Base-by-base conservation (phyloP, 2,329 filamentous ascomycete genomes). In the Sclerotinia glacialis region DNA sequence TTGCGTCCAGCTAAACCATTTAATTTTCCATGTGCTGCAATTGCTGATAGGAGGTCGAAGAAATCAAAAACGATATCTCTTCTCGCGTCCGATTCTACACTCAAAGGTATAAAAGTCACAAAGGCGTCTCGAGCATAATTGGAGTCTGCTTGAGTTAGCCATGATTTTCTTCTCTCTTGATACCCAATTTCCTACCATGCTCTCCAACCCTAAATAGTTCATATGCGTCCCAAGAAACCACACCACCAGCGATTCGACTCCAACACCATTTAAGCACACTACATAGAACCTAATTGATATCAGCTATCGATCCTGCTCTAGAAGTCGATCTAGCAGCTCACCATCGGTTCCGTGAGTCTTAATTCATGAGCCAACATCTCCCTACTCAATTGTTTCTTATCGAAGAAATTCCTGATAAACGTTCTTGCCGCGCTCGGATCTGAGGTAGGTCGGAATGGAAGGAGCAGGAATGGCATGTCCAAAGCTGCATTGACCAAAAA, bases 251-350 rank as follows among this genome's bases (percentile, higher is more conserved):
- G 61, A 99, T 82, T 79, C 95, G 87, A 77, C 92, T 93, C 95
- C 95, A 99, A 78, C 94, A 98, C 95, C 95, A 99, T 82, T 98
- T 99, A 71, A 95, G 83, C 52, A 97, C 93, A 74, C 93, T 95
- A 71, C 93, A 93, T 64, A 99, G 85, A 66, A 96, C 93, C 92
- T 97, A 70, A 40, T 18, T n/a, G 34, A 14, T 7, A 44, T 65
- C 59, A 60, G 62, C 78, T 74, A 78, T 73, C 59, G 34, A 53
- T 26, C 67, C 67, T 59, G n/a, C 53, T 44, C 46, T 9, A 26
- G n/a, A 26, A 0, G 34, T 40, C 31, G 6, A 58, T 58, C 64
- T 56, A 12, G 34, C 67, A 58, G 63, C 86, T 71, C 83, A 97
- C 94, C 89, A 97, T 92, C 67, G 94, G 93, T 78, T 97, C 94